Base-by-base conservation (phyloP, 768 basidiomycete genomes). In the Paxillus ammoniavirescens region DNA sequence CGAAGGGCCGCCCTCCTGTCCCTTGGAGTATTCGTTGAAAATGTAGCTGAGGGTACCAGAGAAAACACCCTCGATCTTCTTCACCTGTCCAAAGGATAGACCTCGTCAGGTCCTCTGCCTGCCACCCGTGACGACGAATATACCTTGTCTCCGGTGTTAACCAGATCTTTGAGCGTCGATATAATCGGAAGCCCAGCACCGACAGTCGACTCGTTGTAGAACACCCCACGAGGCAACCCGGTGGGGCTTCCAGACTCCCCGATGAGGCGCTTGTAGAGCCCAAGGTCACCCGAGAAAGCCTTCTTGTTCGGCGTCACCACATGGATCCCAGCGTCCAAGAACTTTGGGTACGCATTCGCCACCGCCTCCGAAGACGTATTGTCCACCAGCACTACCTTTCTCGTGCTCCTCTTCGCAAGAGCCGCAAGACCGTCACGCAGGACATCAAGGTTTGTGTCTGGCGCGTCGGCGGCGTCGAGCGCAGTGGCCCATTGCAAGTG, bases 231-330 rank as follows among this genome's bases (percentile, higher is more conserved):
- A 30, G 15, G 4, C 84, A 41, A 82, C 23, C 5, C 37, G 15
- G 42, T 26, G 18, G 17, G 9, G 49, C 81, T 9, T 8, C 35
- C 12, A 5, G 35, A 14, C 53, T 77, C 69, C 56, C 81, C 82
- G 21, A 87, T 56, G 58, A 98, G 93, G 21, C 73, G 68, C 48
- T 87, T 73, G 41, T 89, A 98, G 36, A 97, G 73, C 17, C 59
- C 62, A 28, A 84, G 73, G 17, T 82, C 76, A 0, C 88, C 87
- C 13, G 93, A 95, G 66, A 87, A 93, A 0, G 90, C 97, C 73
- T 98, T 98, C 73, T 99, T 99, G 79, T 98, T 99, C 14, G 97
- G 96, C 1, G 97, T 99, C 43, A 96, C 84, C 61, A 99, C 83
- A 65, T 86, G 82, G 54, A 98, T 81, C 3, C 95, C 94, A 4